Percentiles rank a stretch among this genome's conserved stretches.
These are phyloP conservation scores for Alternaria gansuensis DNA, from an alignment of 2,329 filamentous ascomycete genomes.

Conservation along the genomic window DNA sequence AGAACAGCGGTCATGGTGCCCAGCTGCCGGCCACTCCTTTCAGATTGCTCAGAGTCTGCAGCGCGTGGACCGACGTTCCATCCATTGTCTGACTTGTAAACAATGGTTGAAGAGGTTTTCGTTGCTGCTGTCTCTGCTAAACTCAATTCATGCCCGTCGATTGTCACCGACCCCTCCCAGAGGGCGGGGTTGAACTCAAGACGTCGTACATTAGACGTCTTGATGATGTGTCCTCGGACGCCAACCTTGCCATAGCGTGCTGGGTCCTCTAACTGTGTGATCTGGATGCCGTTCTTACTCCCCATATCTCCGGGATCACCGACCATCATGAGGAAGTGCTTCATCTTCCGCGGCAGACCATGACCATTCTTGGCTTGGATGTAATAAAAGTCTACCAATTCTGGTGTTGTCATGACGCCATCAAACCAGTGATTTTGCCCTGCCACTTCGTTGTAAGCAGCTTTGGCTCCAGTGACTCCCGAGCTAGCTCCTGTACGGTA, in stretches of 20 bases:
- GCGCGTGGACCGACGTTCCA: slow-evolving; percentile 12
- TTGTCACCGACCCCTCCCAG: slow-evolving; percentile 23
- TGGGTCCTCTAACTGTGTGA: slow-evolving; percentile 61
- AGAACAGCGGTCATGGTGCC: slow-evolving; percentile 65
- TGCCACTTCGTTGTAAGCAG: slow-evolving; percentile 61
- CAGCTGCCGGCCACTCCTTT: slow-evolving; percentile 59
- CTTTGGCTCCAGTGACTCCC: slow-evolving; percentile 51
- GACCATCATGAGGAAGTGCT: slow-evolving; percentile 60
- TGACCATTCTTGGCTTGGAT: slow-evolving; percentile 34
- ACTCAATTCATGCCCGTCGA: slow-evolving; percentile 37
- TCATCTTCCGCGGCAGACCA: slow-evolving; percentile 30
- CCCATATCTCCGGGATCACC: slow-evolving; percentile 63
- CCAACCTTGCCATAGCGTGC: slow-evolving; percentile 61
- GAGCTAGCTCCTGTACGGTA: slow-evolving; percentile 28
- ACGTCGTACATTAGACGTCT: slow-evolving; percentile 46
- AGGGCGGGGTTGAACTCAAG: slow-evolving; percentile 40
- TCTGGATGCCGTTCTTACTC: slow-evolving; percentile 60
- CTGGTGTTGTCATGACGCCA: slow-evolving; percentile 63
- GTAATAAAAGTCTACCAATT: slow-evolving; percentile 61
- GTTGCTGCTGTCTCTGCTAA: slow-evolving; percentile 5
- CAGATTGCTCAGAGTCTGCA: slow-evolving; percentile 13
- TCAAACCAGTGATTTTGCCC: slow-evolving; percentile 21
- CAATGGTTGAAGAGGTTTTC: neutral
- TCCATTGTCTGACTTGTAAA: slow-evolving; percentile 13
- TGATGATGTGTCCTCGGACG: slow-evolving; percentile 49